Percentiles rank a stretch among this genome's conserved stretches.
Evolutionary conservation across 257 asterid species (phyloP).

Genomic region (Nicotiana tomentosiformis): DNA sequence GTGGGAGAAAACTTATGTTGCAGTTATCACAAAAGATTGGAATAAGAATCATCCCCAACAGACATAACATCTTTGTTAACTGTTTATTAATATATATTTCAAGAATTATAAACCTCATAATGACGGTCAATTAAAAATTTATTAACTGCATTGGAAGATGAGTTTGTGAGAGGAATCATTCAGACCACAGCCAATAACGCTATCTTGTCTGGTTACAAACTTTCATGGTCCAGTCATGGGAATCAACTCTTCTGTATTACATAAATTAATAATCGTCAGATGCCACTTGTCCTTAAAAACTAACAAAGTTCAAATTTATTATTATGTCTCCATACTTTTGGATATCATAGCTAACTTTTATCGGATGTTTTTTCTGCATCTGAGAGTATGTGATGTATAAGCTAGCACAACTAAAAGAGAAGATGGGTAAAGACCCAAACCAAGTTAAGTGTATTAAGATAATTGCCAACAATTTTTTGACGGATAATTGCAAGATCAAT

Average conservation of each 20-base stretch:
- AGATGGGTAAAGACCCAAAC: not conserved
- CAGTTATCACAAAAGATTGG: not conserved
- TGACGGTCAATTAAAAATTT: not conserved
- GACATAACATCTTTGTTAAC: not conserved
- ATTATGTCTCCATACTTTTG: not conserved
- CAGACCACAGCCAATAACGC: not conserved
- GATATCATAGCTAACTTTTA: not conserved
- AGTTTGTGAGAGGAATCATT: not conserved
- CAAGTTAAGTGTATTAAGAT: not conserved
- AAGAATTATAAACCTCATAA: not conserved
- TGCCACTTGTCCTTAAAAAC: not conserved
- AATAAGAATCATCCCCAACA: not conserved
- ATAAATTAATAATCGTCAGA: not conserved
- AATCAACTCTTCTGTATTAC: not conserved
- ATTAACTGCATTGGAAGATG: not conserved
- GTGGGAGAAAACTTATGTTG: not conserved
- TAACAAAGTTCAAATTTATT: not conserved
- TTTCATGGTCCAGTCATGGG: not conserved
- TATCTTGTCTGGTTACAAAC: not conserved
- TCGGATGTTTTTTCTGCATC: not conserved
- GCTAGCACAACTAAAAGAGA: not conserved
- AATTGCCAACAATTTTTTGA: conserved; percentile 2
- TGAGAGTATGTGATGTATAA: not conserved
- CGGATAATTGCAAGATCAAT: not conserved
- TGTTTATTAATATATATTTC: not conserved